These are phyloP conservation scores for Ganoderma multipileum DNA, from an alignment of 1,284 basidiomycete species.

Conservation along the genomic window DNA sequence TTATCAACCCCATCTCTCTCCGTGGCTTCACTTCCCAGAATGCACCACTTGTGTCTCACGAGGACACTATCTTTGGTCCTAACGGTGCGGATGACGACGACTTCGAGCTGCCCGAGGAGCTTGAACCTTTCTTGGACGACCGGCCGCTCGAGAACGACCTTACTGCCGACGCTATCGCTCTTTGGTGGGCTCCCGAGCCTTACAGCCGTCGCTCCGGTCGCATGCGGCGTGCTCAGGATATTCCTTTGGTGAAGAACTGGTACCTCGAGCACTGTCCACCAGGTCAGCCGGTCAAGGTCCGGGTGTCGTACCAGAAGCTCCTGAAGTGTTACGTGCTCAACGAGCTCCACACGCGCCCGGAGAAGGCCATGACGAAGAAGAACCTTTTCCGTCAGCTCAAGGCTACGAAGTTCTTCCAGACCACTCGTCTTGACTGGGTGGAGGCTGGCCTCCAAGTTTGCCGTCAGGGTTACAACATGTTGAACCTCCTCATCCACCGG, in stretches of 20 bases:
- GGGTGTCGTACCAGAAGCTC: conserved; percentile 99
- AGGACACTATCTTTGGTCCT: conserved; percentile 91
- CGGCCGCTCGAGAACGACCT: conserved; percentile 89
- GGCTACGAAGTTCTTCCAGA: conserved; percentile 99
- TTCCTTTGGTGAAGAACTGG: conserved; percentile 97
- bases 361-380: conserved; percentile 98
- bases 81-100: conserved; percentile 87
- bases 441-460: conserved; percentile 99
- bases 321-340: conserved; percentile 97
- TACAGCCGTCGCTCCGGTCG: conserved; percentile 93
- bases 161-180: conserved; percentile 95
- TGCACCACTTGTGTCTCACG: conserved; percentile 83
- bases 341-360: conserved; percentile 86
- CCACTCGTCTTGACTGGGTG: conserved; percentile 97
- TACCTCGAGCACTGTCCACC: conserved; percentile 98
- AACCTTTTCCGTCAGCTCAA: conserved; percentile 96
- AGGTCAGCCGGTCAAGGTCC: conserved; percentile 95
- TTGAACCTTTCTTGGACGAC: conserved; percentile 86
- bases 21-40: conserved; percentile 89
- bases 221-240: conserved; percentile 93
- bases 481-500: conserved; percentile 98
- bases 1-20: conserved; percentile 95
- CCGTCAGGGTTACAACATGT: conserved; percentile 99
- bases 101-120: conserved; percentile 85
- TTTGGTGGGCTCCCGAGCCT: conserved; percentile 99